These are phyloP conservation scores for Aspergillus sp. DNA, from an alignment of 2,329 filamentous ascomycete species.

Conservation along the genomic window DNA sequence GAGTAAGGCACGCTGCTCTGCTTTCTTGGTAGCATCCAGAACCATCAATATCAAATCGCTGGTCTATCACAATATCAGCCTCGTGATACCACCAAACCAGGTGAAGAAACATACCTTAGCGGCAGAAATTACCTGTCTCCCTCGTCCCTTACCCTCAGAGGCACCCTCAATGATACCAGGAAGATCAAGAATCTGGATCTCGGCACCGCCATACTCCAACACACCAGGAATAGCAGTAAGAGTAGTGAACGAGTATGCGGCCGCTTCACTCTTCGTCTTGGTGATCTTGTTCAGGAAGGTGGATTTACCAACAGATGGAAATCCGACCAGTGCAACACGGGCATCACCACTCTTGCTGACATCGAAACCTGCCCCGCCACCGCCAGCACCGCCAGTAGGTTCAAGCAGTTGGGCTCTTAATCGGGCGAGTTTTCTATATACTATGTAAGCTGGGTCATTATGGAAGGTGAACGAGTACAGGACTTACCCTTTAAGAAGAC, in stretches of 20 bases:
- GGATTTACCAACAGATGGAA: conserved; percentile 97
- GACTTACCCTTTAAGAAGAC: conserved; percentile 86
- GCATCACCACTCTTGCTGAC: conserved; percentile 97
- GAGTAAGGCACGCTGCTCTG: conserved; percentile 83
- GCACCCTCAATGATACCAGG: conserved; percentile 98
- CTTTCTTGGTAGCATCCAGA: conserved; percentile 92
- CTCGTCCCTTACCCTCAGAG: conserved; percentile 90
- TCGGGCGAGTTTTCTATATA: conserved; percentile 82
- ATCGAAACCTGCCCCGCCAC: conserved; percentile 78
- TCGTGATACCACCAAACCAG: neutral
- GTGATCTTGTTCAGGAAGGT: conserved; percentile 99
- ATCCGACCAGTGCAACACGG: conserved; percentile 95
- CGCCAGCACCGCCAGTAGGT: conserved; percentile 76
- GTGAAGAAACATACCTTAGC: conserved; percentile 62
- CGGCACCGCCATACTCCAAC: conserved; percentile 93
- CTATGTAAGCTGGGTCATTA: neutral
- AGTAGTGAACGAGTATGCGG: conserved; percentile 95
- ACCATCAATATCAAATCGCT: conserved; percentile 97
- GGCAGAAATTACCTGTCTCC: conserved; percentile 93
- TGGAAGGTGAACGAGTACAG: conserved; percentile 22
- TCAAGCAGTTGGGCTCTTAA: conserved; percentile 92
- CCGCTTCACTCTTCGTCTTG: conserved; percentile 94
- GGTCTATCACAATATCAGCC: conserved; percentile 52
- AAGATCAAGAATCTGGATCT: conserved; percentile 96
- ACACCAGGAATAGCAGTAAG: conserved; percentile 96